Percentiles rank a stretch among this genome's conserved stretches.
These are phyloP conservation scores for Quillaja saponaria DNA, from an alignment of 306 rosid species.

Conservation along the genomic window DNA sequence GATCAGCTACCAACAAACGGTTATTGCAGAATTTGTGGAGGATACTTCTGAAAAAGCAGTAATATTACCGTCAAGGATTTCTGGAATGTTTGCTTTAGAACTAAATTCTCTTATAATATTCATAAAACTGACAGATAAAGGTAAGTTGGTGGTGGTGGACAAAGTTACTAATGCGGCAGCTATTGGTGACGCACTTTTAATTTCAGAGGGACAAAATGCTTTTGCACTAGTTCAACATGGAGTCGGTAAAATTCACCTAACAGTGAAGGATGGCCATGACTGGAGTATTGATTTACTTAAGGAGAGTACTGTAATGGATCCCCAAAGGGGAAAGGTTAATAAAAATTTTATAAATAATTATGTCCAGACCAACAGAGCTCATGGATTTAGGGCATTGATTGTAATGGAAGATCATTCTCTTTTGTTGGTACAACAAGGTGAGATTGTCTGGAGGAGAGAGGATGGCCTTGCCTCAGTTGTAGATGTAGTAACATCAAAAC, in stretches of 20 bases:
- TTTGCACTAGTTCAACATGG: constrained; percentile 71
- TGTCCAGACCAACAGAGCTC: constrained; percentile 80
- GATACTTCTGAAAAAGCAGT: constrained; percentile 54
- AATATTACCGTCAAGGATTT: constrained; percentile 69
- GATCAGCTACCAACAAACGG: constrained; percentile 51
- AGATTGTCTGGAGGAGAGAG: constrained; percentile 92
- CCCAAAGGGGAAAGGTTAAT: constrained; percentile 67
- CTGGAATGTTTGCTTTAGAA: constrained; percentile 66
- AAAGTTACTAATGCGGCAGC: constrained; percentile 56
- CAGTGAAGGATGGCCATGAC: constrained; percentile 62
- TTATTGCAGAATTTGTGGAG: constrained; percentile 53
- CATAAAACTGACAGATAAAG: constrained; percentile 62
- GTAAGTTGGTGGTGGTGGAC: constrained; percentile 66
- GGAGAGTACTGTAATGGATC: constrained; percentile 69
- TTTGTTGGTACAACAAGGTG: constrained; percentile 89
- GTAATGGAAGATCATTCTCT: constrained; percentile 97
- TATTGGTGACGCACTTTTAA: constrained; percentile 67
- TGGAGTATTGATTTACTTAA: constrained; percentile 67
- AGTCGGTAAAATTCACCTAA: constrained; percentile 58
- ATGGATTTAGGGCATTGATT: constrained; percentile 90
- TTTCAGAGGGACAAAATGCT: constrained; percentile 73
- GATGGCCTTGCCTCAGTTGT: constrained; percentile 97
- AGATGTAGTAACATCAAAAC: constrained; percentile 77
- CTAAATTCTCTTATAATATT: constrained; percentile 44
- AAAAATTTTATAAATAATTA: constrained; percentile 80